Evolutionary conservation across 345 rosid species (phyloP).

Genomic region (Brassica incana): DNA sequence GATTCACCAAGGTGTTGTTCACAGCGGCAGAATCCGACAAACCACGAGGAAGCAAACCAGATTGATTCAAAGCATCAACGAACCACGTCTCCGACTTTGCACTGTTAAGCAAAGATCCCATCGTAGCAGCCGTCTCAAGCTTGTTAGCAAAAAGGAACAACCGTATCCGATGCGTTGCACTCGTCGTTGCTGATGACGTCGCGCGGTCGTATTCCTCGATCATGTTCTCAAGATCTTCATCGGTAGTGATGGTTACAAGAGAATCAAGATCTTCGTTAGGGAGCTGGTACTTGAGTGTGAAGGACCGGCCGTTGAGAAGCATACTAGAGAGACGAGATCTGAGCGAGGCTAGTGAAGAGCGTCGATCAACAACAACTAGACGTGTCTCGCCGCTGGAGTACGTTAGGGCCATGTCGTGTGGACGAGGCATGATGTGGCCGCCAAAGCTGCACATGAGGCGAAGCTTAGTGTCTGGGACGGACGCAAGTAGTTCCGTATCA

Average conservation of each 20-base stretch:
- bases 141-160: slow-evolving; percentile 66
- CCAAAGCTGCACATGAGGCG: slow-evolving; percentile 90
- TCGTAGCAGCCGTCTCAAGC: slow-evolving; percentile 71
- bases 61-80: slow-evolving; percentile 74
- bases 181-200: slow-evolving; percentile 39
- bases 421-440: slow-evolving; percentile 91
- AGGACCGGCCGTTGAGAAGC: slow-evolving; percentile 64
- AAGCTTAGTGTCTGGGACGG: slow-evolving; percentile 63
- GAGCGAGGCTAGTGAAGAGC: slow-evolving; percentile 54
- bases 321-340: slow-evolving; percentile 60
- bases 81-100: slow-evolving; percentile 84
- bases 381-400: slow-evolving; percentile 80
- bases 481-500: slow-evolving; percentile 48
- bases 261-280: slow-evolving; percentile 88
- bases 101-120: slow-evolving; percentile 67
- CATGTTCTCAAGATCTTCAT: slow-evolving; percentile 87
- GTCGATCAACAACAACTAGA: slow-evolving; percentile 62
- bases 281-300: slow-evolving; percentile 80
- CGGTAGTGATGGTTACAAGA: slow-evolving; percentile 68
- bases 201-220: slow-evolving; percentile 74
- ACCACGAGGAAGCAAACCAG: slow-evolving; percentile 63
- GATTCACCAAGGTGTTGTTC: slow-evolving; percentile 52
- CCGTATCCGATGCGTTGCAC: slow-evolving; percentile 52
- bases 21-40: slow-evolving; percentile 63
- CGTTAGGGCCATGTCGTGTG: slow-evolving; percentile 75